Evolutionary conservation across 495 filamentous ascomycete species (phyloP), one percentile per base, ranked within the genome.

Genomic region (Pseudoneurospora amorphoporcata): DNA sequence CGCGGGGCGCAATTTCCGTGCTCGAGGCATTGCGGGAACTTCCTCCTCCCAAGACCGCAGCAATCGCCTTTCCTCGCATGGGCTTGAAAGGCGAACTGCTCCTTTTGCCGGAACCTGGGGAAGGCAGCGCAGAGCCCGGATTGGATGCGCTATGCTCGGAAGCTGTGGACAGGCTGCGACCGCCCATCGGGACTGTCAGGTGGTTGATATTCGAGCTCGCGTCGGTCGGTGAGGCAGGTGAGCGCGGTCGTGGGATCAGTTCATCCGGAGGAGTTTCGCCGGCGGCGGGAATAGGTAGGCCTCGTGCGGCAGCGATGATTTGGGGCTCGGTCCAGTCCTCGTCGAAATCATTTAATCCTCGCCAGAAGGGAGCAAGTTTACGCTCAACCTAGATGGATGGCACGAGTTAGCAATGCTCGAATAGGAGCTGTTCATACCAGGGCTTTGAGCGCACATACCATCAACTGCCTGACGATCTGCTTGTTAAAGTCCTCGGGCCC

Each of bases 401-500:
- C 7, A 19, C 10, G n/a, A 9, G 69, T 76, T 43, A 79, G 76
- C 68, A 70, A 10, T 14, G 23, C 16, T 19, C 39, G 10, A 17
- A n/a, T 9, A 12, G 12, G 19, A 19, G 53, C 41, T 8, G 7
- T 37, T 37, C 35, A 43, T 17, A 23, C 71, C 71, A 41, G 41
- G 70, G 5, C 47, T 35, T 65, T 65, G 53, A n/a, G 8, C 19
- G 37, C 6, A 72, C 86, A 76, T 85, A 97, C 94, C 90, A 97
- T 95, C 73, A 99, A 84, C 79, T 97, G 95, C 76, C 96, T 89
- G 53, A 98, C 95, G 39, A 94, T 86, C 47, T 85, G 84, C 79
- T 98, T 98, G 82, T 90, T 97, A 78, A 94, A 99, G 80, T 99
- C 95, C 80, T 99, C 95, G 19, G 89, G 84, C 4, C 95, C 92